These are phyloP conservation scores for Fusarium tupiense DNA, from an alignment of 2,329 filamentous ascomycete genomes.

Conservation along the genomic window DNA sequence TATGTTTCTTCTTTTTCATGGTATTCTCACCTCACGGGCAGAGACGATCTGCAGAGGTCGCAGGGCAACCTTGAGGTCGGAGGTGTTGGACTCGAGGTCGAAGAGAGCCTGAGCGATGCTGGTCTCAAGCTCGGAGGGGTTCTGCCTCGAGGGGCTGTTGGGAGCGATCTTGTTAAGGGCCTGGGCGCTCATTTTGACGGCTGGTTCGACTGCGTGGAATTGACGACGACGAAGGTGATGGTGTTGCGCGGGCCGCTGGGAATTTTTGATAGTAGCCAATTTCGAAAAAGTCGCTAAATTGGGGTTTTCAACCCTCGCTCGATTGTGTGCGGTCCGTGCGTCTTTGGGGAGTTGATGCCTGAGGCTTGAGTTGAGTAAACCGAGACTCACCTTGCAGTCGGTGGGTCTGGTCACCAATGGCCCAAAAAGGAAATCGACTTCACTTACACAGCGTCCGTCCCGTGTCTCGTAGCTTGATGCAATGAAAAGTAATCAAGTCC, in stretches of 20 bases:
- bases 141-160: conserved; percentile 96
- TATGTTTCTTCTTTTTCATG: conserved; percentile 30
- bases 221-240: conserved; percentile 42
- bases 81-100: conserved; percentile 99
- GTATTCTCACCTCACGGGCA: conserved; percentile 94
- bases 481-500: background rate
- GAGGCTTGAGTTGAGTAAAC: background rate
- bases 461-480: background rate
- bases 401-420: background rate
- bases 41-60: conserved; percentile 98
- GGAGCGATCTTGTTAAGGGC: conserved; percentile 97
- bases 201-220: conserved; percentile 49
- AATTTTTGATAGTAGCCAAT: conserved; percentile 45
- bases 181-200: conserved; percentile 71
- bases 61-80: conserved; percentile 95
- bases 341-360: conserved; percentile 24
- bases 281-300: conserved; percentile 50
- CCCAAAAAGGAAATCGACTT: background rate
- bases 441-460: conserved; percentile 25
- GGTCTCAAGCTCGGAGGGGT: conserved; percentile 96
- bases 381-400: background rate
- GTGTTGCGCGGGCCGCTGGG: conserved; percentile 35
- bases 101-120: conserved; percentile 96
- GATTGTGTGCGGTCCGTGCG: conserved; percentile 21
- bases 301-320: conserved; percentile 53